Conservation (phyloP, 495 filamentous ascomycete species). For the Hypoxylon rickii region DNA sequence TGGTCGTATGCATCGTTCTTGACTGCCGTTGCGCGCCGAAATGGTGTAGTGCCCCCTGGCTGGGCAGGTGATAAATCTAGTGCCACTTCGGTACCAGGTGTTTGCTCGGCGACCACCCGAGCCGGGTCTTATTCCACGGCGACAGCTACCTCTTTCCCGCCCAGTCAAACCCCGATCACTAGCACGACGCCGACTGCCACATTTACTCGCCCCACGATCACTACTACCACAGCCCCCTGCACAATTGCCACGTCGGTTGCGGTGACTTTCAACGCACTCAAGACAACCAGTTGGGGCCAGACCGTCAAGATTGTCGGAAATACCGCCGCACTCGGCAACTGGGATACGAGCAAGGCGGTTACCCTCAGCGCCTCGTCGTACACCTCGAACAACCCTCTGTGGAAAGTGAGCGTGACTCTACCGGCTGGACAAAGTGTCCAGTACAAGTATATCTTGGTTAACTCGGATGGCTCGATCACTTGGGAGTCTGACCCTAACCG, state of each 20-base stretch:
- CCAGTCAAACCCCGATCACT: slow-evolving; percentile 51
- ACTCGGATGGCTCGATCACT: slow-evolving; percentile 54
- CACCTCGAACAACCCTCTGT: slow-evolving; percentile 59
- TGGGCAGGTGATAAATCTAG: slow-evolving; percentile 51
- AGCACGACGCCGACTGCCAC: slow-evolving; percentile 33
- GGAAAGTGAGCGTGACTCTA: slow-evolving; percentile 58
- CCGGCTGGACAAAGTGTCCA: slow-evolving; percentile 57
- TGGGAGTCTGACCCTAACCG: slow-evolving; percentile 73
- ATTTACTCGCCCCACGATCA: slow-evolving; percentile 41
- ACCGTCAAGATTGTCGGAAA: slow-evolving; percentile 64
- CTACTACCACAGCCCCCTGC: slow-evolving; percentile 44
- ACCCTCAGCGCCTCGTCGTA: slow-evolving; percentile 59
- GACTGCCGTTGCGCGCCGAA: slow-evolving; percentile 56
- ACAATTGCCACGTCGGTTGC: slow-evolving; percentile 52
- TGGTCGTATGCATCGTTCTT: slow-evolving; percentile 73
- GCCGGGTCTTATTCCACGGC: slow-evolving; percentile 63
- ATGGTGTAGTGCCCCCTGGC: slow-evolving; percentile 56
- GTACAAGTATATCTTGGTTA: slow-evolving; percentile 72
- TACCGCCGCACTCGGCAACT: slow-evolving; percentile 58
- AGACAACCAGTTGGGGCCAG: slow-evolving; percentile 60
- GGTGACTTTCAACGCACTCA: slow-evolving; percentile 63
- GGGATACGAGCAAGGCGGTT: slow-evolving; percentile 56
- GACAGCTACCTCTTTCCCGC: slow-evolving; percentile 60
- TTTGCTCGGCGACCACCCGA: slow-evolving; percentile 57
- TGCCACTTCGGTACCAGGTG: slow-evolving; percentile 54